phyloP scores from a whole-genome alignment of 805 yeast species.

The Spathaspora girioi region DNA sequence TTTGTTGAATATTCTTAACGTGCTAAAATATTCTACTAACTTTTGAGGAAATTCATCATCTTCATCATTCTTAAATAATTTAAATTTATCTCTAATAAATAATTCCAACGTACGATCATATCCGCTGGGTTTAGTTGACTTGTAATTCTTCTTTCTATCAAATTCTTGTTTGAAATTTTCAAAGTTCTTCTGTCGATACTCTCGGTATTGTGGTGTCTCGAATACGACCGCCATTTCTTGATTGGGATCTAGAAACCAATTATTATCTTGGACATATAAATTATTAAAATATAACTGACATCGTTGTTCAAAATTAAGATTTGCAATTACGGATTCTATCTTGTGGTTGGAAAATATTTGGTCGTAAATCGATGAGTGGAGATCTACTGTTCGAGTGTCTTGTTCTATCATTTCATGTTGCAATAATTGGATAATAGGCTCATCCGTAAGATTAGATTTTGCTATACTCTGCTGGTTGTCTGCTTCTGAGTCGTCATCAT shows the following conservation, averaged over 20 bases:
- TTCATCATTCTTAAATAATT: conserved; percentile 11
- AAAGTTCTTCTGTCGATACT: conserved; percentile 19
- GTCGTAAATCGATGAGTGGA: conserved; percentile 19
- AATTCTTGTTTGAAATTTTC: conserved; percentile 24
- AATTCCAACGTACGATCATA: conserved; percentile 15
- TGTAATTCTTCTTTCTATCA: conserved; percentile 17
- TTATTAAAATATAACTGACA: conserved; percentile 43
- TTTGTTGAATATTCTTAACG: conserved; percentile 39
- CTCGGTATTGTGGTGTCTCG: conserved; percentile 19
- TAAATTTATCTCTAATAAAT: conserved; percentile 25
- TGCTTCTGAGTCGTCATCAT: not conserved
- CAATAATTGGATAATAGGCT: not conserved
- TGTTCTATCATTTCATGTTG: not conserved
- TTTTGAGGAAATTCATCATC: conserved; percentile 10
- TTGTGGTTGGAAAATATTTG: conserved; percentile 17
- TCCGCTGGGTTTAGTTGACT: conserved; percentile 10
- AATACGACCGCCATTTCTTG: conserved; percentile 20
- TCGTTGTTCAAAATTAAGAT: conserved; percentile 15
- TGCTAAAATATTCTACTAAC: conserved; percentile 40
- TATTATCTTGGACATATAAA: conserved; percentile 29
- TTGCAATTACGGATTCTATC: conserved; percentile 16
- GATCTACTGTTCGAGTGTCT: conserved; percentile 17
- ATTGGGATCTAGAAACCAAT: conserved; percentile 40
- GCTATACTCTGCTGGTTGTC: not conserved
- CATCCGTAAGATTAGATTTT: not conserved